Evolutionary conservation across 1,284 basidiomycete genomes (phyloP).

Genomic region (Gomphus bonarii): DNA sequence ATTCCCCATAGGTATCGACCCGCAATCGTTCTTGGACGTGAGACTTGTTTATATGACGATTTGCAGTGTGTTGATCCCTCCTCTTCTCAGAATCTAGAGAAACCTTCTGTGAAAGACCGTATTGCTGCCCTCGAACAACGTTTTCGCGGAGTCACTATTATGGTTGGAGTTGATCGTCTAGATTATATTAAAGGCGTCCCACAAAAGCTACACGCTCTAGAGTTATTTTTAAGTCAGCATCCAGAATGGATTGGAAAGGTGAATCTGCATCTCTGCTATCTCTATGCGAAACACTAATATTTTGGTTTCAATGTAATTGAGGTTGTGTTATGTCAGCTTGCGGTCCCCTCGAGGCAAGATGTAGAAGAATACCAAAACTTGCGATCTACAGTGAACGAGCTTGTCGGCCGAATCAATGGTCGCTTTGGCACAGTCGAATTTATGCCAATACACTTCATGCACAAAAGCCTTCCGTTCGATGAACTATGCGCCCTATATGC

Average conservation of each 20-base stretch:
- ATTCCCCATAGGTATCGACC: slow-evolving; percentile 98
- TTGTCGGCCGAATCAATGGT: slow-evolving; percentile 97
- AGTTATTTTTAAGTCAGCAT: slow-evolving; percentile 93
- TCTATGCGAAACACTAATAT: not conserved
- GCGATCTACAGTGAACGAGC: slow-evolving; percentile 92
- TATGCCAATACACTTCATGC: slow-evolving; percentile 99
- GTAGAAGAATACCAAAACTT: slow-evolving; percentile 99
- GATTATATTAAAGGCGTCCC: slow-evolving; percentile 99
- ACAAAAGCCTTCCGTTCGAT: slow-evolving; percentile 88
- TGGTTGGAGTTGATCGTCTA: slow-evolving; percentile 94
- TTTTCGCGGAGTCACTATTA: slow-evolving; percentile 93
- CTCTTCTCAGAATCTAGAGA: slow-evolving; percentile 57
- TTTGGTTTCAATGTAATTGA: slow-evolving; percentile 20
- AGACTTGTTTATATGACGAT: not conserved
- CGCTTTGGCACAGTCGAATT: slow-evolving; percentile 97
- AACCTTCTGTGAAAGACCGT: slow-evolving; percentile 69
- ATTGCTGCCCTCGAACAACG: slow-evolving; percentile 78
- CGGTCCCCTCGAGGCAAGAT: slow-evolving; percentile 95
- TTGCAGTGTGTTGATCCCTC: not conserved
- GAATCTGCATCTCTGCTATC: slow-evolving; percentile 11
- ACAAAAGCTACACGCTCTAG: slow-evolving; percentile 94
- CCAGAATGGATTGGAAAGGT: slow-evolving; percentile 99
- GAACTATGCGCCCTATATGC: slow-evolving; percentile 96
- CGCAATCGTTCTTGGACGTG: slow-evolving; percentile 80
- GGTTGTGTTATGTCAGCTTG: slow-evolving; percentile 94